Base-by-base conservation (phyloP, 176 grass and related monocot species). In the Bromus sterilis region DNA sequence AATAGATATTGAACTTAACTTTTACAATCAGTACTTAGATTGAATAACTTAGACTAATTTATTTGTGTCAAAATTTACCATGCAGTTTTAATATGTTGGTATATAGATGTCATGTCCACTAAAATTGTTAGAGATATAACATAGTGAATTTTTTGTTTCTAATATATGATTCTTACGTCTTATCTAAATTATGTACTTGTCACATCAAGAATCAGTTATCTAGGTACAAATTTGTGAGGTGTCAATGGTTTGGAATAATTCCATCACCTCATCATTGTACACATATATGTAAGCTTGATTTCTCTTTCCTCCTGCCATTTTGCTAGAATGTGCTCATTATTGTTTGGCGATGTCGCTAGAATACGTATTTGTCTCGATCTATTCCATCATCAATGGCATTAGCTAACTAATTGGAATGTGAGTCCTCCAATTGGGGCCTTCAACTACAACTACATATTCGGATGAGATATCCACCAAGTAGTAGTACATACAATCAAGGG, bases 401-500 rank as follows among this genome's bases (percentile, higher is more conserved):
- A 26, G 59, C 18, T 7, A 49, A 69, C 43, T 76, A 80, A 85
- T 63, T 25, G 42, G 20, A 2, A 31, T 21, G 21, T 32, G 70
- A 76, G 80, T 85, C 24, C 26, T 70, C 40, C 62, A 66, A 61
- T 39, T 61, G 69, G 62, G 16, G 25, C 77, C 20, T 51, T 76
- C 70, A 85, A 55, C 70, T 9, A 74, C 87, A 70, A 34, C 34
- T 25, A 61, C 69, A 49, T 82, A 20, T 77, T 61, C 16, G 13
- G 4, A 63, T 55, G 16, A 68, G n/a, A 75, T 80, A 75, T 80
- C 60, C 42, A 53, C 53, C 80, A 68, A 61, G 39, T 60, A 80
- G n/a, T n/a, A n/a, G n/a, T n/a, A n/a, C 70, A 6, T 36, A 9
- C 42, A 42, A 62, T 55, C 82, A 85, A 25, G 70, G 62, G 77